phyloP scores from a whole-genome alignment of 2,329 filamentous ascomycete species.

The Stemphylium lycopersici region DNA sequence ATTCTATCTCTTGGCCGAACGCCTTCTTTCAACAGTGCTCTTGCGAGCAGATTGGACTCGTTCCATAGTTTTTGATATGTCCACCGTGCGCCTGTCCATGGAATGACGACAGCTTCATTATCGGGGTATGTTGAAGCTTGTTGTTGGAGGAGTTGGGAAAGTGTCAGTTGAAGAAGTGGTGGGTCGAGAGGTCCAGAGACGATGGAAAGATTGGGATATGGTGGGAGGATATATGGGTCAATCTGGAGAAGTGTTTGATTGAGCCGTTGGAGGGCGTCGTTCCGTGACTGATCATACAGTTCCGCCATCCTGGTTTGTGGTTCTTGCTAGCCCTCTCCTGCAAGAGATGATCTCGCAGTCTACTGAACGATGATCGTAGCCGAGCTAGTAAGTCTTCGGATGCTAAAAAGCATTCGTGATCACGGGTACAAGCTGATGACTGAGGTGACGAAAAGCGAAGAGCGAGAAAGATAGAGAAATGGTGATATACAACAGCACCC shows the following conservation, averaged over 20 bases:
- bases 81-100: constrained; percentile 78
- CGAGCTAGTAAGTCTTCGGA: not conserved
- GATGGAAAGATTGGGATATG: constrained; percentile 58
- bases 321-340: not conserved
- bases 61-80: constrained; percentile 58
- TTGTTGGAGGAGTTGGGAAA: constrained; percentile 74
- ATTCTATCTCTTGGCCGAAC: constrained; percentile 72
- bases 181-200: constrained; percentile 73
- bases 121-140: constrained; percentile 70
- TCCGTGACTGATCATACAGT: constrained; percentile 33
- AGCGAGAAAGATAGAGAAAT: constrained; percentile 24
- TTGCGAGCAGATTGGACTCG: constrained; percentile 49
- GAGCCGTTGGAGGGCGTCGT: constrained; percentile 42
- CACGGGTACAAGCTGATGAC: constrained; percentile 17
- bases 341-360: not conserved
- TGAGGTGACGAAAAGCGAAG: constrained; percentile 19
- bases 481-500: constrained; percentile 26
- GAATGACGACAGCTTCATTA: constrained; percentile 73
- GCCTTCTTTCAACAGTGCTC: constrained; percentile 66
- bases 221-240: constrained; percentile 47
- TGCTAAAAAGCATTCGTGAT: constrained; percentile 5
- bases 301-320: constrained; percentile 28
- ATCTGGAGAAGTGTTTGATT: constrained; percentile 48
- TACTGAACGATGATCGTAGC: not conserved
- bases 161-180: constrained; percentile 71